These are phyloP conservation scores for Harrya chromipes DNA, from an alignment of 768 basidiomycete genomes.

Conservation along the genomic window DNA sequence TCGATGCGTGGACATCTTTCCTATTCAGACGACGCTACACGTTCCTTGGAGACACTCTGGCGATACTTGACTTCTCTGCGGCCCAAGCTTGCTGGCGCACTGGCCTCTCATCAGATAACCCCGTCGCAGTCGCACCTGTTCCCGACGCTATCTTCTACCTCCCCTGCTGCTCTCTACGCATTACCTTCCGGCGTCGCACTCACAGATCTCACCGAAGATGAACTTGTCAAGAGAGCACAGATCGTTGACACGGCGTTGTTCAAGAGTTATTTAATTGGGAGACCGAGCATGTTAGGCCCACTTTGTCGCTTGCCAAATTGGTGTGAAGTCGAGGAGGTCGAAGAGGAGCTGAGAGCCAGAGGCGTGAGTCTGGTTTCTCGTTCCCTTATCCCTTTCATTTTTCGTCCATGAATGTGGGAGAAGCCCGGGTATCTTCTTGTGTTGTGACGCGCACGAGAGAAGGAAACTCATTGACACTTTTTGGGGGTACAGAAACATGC, in stretches of 20 bases:
- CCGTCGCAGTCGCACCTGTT: conserved; percentile 67
- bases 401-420: too few species aligned
- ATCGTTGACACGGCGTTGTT: conserved; percentile 95
- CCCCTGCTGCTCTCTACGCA: conserved; percentile 71
- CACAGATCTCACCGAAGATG: conserved; percentile 70
- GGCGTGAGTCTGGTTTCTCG: conserved; percentile 48
- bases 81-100: conserved; percentile 78
- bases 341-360: conserved; percentile 76
- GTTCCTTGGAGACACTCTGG: conserved; percentile 84
- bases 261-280: conserved; percentile 83
- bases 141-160: conserved; percentile 66
- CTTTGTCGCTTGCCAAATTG: conserved; percentile 91
- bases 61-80: conserved; percentile 88
- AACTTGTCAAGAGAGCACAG: conserved; percentile 86
- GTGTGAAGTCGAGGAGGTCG: conserved; percentile 95
- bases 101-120: conserved; percentile 65
- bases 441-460: too few species aligned
- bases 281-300: conserved; percentile 78
- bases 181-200: conserved; percentile 72
- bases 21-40: conserved; percentile 52
- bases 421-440: too few species aligned
- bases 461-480: background rate
- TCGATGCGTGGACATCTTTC: background rate
- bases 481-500: conserved; percentile 67
- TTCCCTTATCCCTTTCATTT: background rate